Evolutionary conservation across 1,284 basidiomycete species (phyloP).

Genomic region (Exsudoporus floridanus): DNA sequence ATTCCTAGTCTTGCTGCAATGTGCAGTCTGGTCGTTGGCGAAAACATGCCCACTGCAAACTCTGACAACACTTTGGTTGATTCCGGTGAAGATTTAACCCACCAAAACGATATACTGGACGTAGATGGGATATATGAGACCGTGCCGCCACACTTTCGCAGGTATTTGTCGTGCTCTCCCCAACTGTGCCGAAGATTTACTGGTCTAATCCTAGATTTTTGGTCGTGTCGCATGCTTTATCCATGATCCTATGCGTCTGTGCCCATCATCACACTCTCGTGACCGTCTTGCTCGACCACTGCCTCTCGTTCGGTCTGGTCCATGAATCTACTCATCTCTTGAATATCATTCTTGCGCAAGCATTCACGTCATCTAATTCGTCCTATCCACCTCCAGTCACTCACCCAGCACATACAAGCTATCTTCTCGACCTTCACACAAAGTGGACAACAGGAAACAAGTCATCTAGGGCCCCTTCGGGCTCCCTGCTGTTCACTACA

Average conservation of each 20-base stretch:
- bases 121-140: slow-evolving; percentile 48
- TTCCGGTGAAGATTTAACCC: slow-evolving; percentile 26
- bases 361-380: slow-evolving; percentile 26
- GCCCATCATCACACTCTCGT: slow-evolving; percentile 48
- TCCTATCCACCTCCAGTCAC: slow-evolving; percentile 30
- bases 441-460: slow-evolving; percentile 30
- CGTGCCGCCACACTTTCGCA: slow-evolving; percentile 49
- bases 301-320: slow-evolving; percentile 41
- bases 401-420: slow-evolving; percentile 45
- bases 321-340: slow-evolving; percentile 47
- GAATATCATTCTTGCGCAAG: slow-evolving; percentile 38
- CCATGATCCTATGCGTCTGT: slow-evolving; percentile 45
- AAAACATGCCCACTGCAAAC: slow-evolving; percentile 38
- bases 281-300: slow-evolving; percentile 47
- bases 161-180: slow-evolving; percentile 35
- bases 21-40: slow-evolving; percentile 50
- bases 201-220: slow-evolving; percentile 40
- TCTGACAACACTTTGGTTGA: slow-evolving; percentile 22
- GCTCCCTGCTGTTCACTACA: slow-evolving; percentile 27
- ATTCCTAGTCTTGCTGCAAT: slow-evolving; percentile 44
- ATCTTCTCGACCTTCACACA: slow-evolving; percentile 39
- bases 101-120: slow-evolving; percentile 35
- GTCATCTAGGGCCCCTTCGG: neutral
- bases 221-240: slow-evolving; percentile 51
- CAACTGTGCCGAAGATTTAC: slow-evolving; percentile 4